Percentiles rank a stretch among this genome's conserved stretches.
Conservation (phyloP, 2,329 filamentous ascomycete species). For the Leptographium wingfieldii region DNA sequence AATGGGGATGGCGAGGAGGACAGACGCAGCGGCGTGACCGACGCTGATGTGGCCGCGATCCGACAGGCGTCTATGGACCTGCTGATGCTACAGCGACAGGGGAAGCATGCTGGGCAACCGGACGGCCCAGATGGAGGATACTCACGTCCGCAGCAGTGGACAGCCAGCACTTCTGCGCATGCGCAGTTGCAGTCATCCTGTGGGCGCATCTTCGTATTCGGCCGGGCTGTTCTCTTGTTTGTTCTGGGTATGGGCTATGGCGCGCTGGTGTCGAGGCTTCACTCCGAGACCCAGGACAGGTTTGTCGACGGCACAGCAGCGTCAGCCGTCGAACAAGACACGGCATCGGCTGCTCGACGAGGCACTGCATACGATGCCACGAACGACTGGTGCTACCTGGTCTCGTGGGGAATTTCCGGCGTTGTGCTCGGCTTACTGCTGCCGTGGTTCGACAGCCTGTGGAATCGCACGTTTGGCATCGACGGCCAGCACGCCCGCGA, state of each 20-base stretch:
- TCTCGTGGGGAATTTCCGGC: constrained; percentile 71
- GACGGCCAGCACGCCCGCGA: constrained; percentile 11
- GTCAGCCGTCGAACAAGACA: not conserved
- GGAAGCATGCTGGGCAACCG: not conserved
- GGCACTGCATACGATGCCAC: constrained; percentile 7
- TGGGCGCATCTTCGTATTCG: constrained; percentile 29
- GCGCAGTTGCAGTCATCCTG: constrained; percentile 9
- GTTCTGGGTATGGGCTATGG: constrained; percentile 74
- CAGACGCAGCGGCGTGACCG: not conserved
- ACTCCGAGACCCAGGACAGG: constrained; percentile 42
- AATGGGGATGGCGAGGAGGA: not conserved
- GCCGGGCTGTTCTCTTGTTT: constrained; percentile 57
- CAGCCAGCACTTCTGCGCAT: no score
- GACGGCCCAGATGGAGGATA: not conserved
- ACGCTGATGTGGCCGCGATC: constrained; percentile 8
- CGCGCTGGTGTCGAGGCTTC: constrained; percentile 65
- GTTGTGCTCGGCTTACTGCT: constrained; percentile 66
- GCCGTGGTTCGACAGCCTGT: constrained; percentile 72
- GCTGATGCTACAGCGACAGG: constrained; percentile 10
- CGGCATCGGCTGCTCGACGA: not conserved
- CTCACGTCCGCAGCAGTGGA: not conserved
- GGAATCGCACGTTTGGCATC: constrained; percentile 39
- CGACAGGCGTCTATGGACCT: constrained; percentile 10
- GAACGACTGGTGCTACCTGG: constrained; percentile 53
- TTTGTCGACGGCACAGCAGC: constrained; percentile 2